Conservation (phyloP, 768 basidiomycete species). For the Xerocomellus intermedius region DNA sequence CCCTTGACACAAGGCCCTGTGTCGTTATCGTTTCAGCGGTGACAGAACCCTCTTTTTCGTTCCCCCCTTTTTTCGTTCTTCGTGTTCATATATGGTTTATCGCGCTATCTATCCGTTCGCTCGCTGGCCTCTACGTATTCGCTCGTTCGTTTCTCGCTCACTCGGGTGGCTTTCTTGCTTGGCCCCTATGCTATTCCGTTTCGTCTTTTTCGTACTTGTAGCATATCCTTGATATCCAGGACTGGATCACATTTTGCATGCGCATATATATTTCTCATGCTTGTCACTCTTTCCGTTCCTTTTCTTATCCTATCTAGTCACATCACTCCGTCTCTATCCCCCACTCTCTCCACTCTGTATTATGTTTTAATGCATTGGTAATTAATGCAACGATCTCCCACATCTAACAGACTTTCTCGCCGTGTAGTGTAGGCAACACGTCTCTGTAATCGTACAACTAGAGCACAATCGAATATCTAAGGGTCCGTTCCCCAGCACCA, state of each 20-base stretch:
- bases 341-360: slow-evolving; percentile 7
- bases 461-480: slow-evolving; percentile 15
- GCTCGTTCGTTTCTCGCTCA: slow-evolving; percentile 7
- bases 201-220: slow-evolving; percentile 3
- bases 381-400: neutral
- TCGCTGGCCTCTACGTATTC: neutral
- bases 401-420: neutral
- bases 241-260: slow-evolving; percentile 10
- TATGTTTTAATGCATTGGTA: neutral
- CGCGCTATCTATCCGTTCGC: slow-evolving; percentile 14
- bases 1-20: neutral
- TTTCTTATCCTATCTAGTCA: neutral
- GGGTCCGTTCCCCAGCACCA: neutral
- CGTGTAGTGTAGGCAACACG: neutral
- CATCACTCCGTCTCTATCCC: neutral
- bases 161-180: neutral
- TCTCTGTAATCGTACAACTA: slow-evolving; percentile 22
- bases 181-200: neutral
- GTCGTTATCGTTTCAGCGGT: slow-evolving; percentile 11
- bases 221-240: slow-evolving; percentile 12
- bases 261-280: neutral
- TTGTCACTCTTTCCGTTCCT: neutral
- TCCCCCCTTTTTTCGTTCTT: slow-evolving; percentile 6
- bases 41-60: neutral
- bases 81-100: slow-evolving; percentile 22